Evolutionary conservation across 2,329 filamentous ascomycete genomes (phyloP), one percentile per base, ranked within the genome.

Genomic region (Diaporthe sp.): DNA sequence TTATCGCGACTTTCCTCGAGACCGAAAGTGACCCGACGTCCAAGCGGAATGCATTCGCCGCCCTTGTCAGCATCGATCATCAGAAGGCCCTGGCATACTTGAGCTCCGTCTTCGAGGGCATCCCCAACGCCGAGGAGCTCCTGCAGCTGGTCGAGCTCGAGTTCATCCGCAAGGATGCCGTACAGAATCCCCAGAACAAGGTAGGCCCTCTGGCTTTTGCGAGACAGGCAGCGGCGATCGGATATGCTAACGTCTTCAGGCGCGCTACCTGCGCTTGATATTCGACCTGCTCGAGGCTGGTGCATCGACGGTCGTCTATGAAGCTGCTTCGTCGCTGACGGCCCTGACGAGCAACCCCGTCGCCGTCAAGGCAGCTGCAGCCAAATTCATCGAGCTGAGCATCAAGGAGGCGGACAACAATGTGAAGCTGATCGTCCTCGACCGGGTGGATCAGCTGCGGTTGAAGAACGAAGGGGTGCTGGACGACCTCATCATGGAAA

Each of bases 401-500:
- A 98, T 99, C 83, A 98, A 97, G 86, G 97, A 98, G 85, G 93
- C 97, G 0, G 97, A 99, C 84, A 99, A 99, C 88, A 99, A 99
- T 82, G 97, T 99, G 77, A 99, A 99, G 87, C 92, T 99, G 60
- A 99, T 99, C 79, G 97, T 99, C 28, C 89, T 99, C 57, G 97
- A 98, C 81, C 93, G 96, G 60, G 97, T 99, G 50, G 94, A 98
- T 80, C 93, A 96, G 80, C 85, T 98, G 77, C 91, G 96, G 79
- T 92, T 93, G 82, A 95, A 95, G 84, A 97, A 98, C 79, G 94
- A 97, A 81, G 96, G 96, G 70, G 92, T 98, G 28, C 85, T 99
- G 74, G 96, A 98, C 81, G 97, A 99, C 80, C 86, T 98, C 66
- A 95, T 94, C 6, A 98, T 99, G 97, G 97, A 99, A 83, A 96